Conservation (phyloP, 208 protist species). For the Herpetomonas samuelpessoai region DNA sequence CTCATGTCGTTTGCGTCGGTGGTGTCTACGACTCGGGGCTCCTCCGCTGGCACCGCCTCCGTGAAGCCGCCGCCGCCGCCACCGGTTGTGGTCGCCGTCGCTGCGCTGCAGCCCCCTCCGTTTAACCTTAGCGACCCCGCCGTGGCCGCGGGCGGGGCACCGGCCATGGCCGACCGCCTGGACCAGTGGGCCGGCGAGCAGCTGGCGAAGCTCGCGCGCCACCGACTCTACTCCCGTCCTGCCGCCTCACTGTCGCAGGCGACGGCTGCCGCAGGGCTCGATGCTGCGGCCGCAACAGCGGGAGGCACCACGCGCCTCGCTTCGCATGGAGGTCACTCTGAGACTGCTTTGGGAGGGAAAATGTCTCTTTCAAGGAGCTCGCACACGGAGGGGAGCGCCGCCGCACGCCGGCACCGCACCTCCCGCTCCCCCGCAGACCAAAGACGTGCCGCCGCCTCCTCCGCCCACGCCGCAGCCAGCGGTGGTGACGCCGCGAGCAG, state of each 20-base stretch:
- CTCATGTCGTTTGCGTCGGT: background rate
- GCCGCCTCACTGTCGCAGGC: background rate
- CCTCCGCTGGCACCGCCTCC: background rate
- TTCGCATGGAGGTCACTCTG: too few relatives aligned
- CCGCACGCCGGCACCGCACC: background rate
- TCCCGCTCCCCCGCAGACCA: too few relatives aligned
- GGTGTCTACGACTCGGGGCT: background rate
- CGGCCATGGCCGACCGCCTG: constrained; percentile 20
- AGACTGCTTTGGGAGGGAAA: too few relatives aligned
- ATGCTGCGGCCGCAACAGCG: background rate
- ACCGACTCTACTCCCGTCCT: too few relatives aligned
- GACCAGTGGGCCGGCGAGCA: constrained; percentile 24
- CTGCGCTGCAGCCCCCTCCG: constrained; percentile 18
- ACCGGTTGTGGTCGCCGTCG: constrained; percentile 9
- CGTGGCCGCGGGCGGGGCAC: constrained; percentile 1
- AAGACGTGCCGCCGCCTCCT: too few relatives aligned
- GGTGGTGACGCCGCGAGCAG: background rate
- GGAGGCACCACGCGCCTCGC: too few relatives aligned
- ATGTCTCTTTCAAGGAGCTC: too few relatives aligned
- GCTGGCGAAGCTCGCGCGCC: background rate
- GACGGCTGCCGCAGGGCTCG: background rate
- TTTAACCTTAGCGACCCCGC: constrained; percentile 4
- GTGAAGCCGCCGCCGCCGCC: background rate
- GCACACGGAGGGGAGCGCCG: background rate
- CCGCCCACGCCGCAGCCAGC: background rate